A percentile compares a stretch with the other conserved stretches of the same genome.
phyloP scores from a whole-genome alignment of 176 grass and related monocot species.

The Juncus effusus region DNA sequence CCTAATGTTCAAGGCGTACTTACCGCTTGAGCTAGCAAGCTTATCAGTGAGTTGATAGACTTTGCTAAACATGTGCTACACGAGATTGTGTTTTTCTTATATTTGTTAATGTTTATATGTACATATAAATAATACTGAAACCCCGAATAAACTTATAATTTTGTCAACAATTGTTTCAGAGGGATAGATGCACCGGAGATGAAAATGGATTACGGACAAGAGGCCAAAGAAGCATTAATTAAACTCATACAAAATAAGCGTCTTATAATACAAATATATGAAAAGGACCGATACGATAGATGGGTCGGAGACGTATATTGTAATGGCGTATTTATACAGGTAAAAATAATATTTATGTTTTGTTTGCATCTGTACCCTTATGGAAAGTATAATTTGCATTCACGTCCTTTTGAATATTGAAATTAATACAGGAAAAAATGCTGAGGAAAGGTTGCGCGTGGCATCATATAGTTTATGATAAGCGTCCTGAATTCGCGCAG shows the following conservation, averaged over 20 bases:
- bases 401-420: too few relatives aligned
- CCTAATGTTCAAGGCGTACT: too few relatives aligned
- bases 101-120: too few relatives aligned
- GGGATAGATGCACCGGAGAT: conserved; percentile 65
- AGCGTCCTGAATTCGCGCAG: conserved; percentile 30
- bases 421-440: conserved; percentile 17
- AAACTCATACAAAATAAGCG: conserved; percentile 49
- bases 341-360: conserved; percentile 8
- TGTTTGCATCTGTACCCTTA: conserved; percentile 2
- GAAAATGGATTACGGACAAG: conserved; percentile 44
- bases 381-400: neutral
- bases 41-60: too few relatives aligned
- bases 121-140: too few relatives aligned
- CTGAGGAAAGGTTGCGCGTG: conserved; percentile 26
- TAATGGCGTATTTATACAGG: conserved; percentile 51
- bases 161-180: conserved; percentile 12
- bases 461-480: neutral
- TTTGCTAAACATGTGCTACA: too few relatives aligned
- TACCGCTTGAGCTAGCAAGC: too few relatives aligned
- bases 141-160: too few relatives aligned
- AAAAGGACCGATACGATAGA: conserved; percentile 42
- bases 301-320: conserved; percentile 53
- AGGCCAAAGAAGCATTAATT: conserved; percentile 42
- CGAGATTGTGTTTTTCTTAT: too few relatives aligned
- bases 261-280: conserved; percentile 47